Base-by-base conservation (phyloP, 345 rosid genomes). In the Populus pruinosa region DNA sequence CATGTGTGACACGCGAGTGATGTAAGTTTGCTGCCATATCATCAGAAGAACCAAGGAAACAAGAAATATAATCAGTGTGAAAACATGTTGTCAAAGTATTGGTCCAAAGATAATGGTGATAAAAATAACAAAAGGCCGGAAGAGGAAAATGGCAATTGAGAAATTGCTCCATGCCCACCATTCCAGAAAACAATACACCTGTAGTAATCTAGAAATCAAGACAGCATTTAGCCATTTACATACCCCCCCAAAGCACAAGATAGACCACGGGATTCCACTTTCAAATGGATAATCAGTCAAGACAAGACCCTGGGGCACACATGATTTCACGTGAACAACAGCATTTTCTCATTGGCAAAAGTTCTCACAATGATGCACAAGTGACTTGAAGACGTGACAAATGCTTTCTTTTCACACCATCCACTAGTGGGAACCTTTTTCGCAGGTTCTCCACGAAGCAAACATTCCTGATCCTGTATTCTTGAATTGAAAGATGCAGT, bases 261-360 rank as follows among this genome's bases (percentile, higher is more conserved):
- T 14, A 39, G 67, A 10, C 70, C 72, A 0, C 62, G 17, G 11
- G 29, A 18, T 59, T 67, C 77, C 66, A 64, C 70, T 27, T 68
- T 55, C 41, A 55, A 50, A 76, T 50, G 3, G 67, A 76, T 69
- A 5, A 61, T 33, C 3, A 65, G 67, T 53, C 72, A 38, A 21
- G 75, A 62, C 64, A 35, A 17, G 67, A 49, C 55, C 72, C 43
- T 41, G 5, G 10, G 18, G 36, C 13, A 65, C 61, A 38, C 67
- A 71, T 50, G 77, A 63, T 59, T 71, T 65, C 76, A 72, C 76
- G 68, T 27, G 68, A 72, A 66, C 81, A 65, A 12, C 29, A 41
- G 18, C 41, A 43, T 69, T 70, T 31, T 29, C 59, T 38, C 23
- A 21, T 29, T 35, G 38, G 67, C 38, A 29, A 56, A 73, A 25